Conservation (phyloP, 106 monocot genomes). For the Allium cepa region DNA sequence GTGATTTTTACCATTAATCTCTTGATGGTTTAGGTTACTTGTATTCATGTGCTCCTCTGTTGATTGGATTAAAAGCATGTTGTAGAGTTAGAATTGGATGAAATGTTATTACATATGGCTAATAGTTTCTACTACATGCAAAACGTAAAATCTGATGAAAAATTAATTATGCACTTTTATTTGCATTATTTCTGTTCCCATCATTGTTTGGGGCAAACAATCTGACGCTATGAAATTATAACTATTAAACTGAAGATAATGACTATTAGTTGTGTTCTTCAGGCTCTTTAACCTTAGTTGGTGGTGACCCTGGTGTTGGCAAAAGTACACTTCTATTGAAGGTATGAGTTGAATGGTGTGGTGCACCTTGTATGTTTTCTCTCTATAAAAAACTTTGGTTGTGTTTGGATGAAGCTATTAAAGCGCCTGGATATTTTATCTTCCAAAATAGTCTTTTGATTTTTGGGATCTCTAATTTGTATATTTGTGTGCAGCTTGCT, state of each 20-base stretch:
- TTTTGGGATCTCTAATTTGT: background rate
- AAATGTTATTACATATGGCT: too few species aligned
- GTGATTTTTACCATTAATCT: too few species aligned
- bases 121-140: too few species aligned
- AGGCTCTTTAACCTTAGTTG: conserved; percentile 93
- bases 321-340: conserved; percentile 93
- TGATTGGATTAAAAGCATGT: too few species aligned
- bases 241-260: background rate
- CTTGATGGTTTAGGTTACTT: too few species aligned
- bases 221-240: too few species aligned
- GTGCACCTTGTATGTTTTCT: background rate
- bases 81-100: too few species aligned
- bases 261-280: conserved; percentile 13
- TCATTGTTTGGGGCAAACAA: too few species aligned
- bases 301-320: conserved; percentile 99
- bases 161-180: too few species aligned
- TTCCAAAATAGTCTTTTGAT: background rate
- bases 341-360: conserved; percentile 28
- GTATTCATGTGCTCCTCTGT: too few species aligned
- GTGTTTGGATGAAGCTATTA: background rate
- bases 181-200: too few species aligned
- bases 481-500: conserved; percentile 58
- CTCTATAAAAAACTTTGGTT: background rate
- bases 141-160: too few species aligned
- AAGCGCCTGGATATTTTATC: background rate